Evolutionary conservation across 345 rosid genomes (phyloP).

Genomic region (Citrus hindsii): DNA sequence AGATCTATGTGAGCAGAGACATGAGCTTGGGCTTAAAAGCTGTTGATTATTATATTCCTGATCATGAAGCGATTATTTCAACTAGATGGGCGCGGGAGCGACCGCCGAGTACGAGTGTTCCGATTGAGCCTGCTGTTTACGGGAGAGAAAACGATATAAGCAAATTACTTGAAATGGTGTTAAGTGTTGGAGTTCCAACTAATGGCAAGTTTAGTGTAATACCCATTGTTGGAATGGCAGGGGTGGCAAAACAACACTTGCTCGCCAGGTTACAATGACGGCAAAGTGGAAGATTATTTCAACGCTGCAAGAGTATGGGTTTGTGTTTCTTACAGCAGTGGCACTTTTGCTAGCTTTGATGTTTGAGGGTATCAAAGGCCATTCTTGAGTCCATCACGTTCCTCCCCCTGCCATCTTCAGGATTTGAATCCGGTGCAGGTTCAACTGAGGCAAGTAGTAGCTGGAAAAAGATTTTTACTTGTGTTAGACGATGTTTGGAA

Average conservation of each 20-base stretch:
- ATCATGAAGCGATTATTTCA: neutral
- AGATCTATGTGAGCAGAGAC: too few relatives aligned
- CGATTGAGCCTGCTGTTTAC: neutral
- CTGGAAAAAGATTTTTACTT: neutral
- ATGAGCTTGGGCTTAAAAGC: neutral
- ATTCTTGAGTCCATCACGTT: neutral
- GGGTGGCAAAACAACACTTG: neutral
- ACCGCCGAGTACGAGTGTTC: neutral
- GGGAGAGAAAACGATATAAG: neutral
- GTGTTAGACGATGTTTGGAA: neutral
- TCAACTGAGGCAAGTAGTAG: neutral
- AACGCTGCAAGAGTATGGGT: neutral
- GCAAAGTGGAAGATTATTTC: neutral
- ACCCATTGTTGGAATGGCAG: neutral
- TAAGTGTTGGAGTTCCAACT: neutral
- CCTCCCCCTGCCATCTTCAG: neutral
- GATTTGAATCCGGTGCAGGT: neutral
- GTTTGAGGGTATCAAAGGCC: neutral
- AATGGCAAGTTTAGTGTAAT: neutral
- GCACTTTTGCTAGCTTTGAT: neutral
- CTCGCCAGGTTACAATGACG: neutral
- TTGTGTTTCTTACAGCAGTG: neutral
- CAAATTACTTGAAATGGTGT: neutral
- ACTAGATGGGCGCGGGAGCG: neutral
- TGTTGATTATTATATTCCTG: too few relatives aligned